A percentile compares a stretch with the other conserved stretches of the same genome.
phyloP scores from a whole-genome alignment of 495 filamentous ascomycete genomes.

The Durotheca rogersii region DNA sequence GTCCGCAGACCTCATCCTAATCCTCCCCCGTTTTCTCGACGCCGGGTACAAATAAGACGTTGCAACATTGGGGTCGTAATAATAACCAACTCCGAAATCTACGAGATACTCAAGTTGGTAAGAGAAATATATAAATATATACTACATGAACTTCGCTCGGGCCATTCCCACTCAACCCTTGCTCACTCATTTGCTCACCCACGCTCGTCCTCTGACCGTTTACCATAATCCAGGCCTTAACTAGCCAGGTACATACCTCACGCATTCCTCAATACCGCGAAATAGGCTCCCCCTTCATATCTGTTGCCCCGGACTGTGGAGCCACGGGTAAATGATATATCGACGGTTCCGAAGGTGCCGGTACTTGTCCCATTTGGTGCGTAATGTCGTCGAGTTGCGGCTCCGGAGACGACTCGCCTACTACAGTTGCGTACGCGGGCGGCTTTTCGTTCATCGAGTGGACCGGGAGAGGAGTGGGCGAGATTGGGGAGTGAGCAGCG shows the following conservation, averaged over 20 bases:
- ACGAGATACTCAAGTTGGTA: neutral
- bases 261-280: conserved; percentile 9
- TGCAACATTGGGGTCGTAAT: no score
- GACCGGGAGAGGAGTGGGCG: conserved; percentile 7
- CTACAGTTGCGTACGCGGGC: conserved; percentile 13
- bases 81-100: neutral
- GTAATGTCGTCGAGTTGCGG: conserved; percentile 24
- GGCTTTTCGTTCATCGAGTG: conserved; percentile 15
- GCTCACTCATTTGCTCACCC: neutral
- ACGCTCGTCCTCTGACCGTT: neutral
- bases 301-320: neutral
- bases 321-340: conserved; percentile 11
- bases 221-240: no score
- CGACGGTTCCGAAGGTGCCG: conserved; percentile 7
- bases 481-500: no score
- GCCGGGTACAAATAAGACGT: no score
- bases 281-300: conserved; percentile 21
- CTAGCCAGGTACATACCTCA: neutral
- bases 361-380: conserved; percentile 27
- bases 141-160: no score
- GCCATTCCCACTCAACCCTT: no score
- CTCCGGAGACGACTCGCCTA: conserved; percentile 21
- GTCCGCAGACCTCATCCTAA: neutral
- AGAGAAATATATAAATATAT: neutral
- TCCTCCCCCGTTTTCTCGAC: neutral